Evolutionary conservation across 169 alveolate genomes (phyloP).

Genomic region (Cystoisospora suis): DNA sequence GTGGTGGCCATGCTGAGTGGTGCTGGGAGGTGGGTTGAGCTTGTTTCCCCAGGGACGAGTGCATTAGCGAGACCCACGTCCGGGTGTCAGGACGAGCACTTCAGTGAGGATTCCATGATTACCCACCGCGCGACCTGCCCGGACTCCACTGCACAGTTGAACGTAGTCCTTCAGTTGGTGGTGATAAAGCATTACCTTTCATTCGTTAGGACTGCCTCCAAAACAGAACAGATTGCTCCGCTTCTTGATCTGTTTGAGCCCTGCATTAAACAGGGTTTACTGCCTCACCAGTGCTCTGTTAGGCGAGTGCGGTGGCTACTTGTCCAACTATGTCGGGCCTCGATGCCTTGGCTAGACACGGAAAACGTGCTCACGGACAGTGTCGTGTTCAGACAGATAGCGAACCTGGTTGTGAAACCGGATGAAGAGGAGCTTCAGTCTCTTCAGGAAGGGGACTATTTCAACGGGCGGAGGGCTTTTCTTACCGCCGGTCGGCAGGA

Average conservation of each 20-base stretch:
- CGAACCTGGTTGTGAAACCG: background rate
- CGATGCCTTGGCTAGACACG: conserved; percentile 10
- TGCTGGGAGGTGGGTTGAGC: background rate
- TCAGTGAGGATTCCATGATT: background rate
- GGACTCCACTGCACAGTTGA: background rate
- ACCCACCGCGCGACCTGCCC: background rate
- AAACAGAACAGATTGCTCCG: background rate
- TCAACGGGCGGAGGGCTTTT: too few species aligned
- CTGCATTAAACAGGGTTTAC: background rate
- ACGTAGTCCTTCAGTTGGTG: conserved; percentile 14
- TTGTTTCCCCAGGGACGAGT: background rate
- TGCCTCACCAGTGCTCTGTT: conserved; percentile 8
- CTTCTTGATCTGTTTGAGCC: conserved; percentile 23
- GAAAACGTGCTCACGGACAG: background rate
- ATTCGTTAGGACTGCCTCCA: background rate
- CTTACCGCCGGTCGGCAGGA: too few species aligned
- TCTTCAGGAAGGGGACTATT: too few species aligned
- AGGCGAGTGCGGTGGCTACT: conserved; percentile 25
- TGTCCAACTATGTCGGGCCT: background rate
- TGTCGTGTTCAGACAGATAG: background rate
- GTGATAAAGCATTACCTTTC: background rate
- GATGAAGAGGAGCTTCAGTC: background rate
- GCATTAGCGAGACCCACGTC: background rate
- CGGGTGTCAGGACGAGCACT: background rate
- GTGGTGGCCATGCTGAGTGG: conserved; percentile 8